Conservation (phyloP, 2,329 filamentous ascomycete genomes). For the Colletotrichum sp. region DNA sequence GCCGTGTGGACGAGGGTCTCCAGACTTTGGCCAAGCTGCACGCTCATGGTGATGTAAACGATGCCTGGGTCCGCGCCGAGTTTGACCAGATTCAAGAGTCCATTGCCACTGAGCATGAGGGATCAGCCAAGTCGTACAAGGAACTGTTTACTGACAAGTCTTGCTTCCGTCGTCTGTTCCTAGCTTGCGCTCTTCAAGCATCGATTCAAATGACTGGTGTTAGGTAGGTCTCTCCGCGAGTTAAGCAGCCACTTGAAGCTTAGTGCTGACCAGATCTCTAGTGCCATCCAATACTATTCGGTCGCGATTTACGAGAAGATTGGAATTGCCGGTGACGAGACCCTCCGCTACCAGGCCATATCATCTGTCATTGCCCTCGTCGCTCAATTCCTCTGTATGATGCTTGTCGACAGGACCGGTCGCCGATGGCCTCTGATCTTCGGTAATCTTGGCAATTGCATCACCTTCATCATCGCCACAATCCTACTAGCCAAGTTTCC, state of each 20-base stretch:
- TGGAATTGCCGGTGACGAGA: constrained; percentile 68
- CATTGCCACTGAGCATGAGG: constrained; percentile 70
- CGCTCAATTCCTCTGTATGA: constrained; percentile 71
- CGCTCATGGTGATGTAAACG: constrained; percentile 67
- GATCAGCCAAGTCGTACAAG: constrained; percentile 71
- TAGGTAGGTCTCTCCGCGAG: neutral
- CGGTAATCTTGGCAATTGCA: constrained; percentile 74
- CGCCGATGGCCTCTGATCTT: constrained; percentile 74
- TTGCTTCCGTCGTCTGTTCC: constrained; percentile 73
- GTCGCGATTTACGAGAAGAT: constrained; percentile 72
- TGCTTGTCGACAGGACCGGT: constrained; percentile 72
- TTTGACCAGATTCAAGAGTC: constrained; percentile 72
- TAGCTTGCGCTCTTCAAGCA: constrained; percentile 58
- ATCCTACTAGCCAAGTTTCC: constrained; percentile 62
- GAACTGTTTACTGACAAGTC: constrained; percentile 69
- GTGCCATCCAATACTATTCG: constrained; percentile 78
- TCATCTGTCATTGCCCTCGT: constrained; percentile 73
- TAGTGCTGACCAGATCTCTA: constrained; percentile 35
- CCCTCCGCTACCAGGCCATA: constrained; percentile 78
- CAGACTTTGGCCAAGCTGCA: constrained; percentile 73
- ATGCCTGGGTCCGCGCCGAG: constrained; percentile 75
- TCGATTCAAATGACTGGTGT: constrained; percentile 22
- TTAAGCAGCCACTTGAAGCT: neutral
- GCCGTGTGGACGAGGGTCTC: constrained; percentile 68
- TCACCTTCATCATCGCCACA: constrained; percentile 75